Evolutionary conservation across 306 rosid species (phyloP), one percentile per base, ranked within the genome.

Genomic region (Myrica gale): DNA sequence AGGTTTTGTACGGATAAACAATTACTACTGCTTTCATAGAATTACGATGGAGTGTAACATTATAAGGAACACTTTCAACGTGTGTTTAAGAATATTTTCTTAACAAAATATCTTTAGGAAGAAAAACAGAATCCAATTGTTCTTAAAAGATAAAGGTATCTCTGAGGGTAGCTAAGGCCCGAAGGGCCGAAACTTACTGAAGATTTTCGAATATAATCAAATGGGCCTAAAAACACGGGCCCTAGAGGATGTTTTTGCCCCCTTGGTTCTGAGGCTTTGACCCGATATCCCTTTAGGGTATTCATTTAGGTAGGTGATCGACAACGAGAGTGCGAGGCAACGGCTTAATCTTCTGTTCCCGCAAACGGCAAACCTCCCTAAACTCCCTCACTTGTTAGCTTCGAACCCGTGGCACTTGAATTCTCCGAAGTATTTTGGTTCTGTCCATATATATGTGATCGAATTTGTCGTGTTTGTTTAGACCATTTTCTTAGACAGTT

Each of bases 401-500:
- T 23, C 8, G 66, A 60, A 26, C 39, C 10, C 65, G 37, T 21
- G 3, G 37, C 53, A 4, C 53, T 48, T 48, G 53, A n/a, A n/a
- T 56, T 56, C 9, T 56, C 62, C 62, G 2, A 7, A 5, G 37
- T 20, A 26, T 9, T 56, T 20, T 7, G 26, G 37, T 19, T 56
- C 62, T 13, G 9, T 32, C 2, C 67, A 32, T 23, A 21, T 11
- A 47, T 23, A 16, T 15, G 66, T 62, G 47, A 47, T 63, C 26
- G 69, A 39, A 46, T 12, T 48, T 17, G 57, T 21, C 57, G 23
- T 71, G 53, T 48, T 58, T 69, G 60, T 73, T 15, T 43, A 66
- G 71, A 58, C 15, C 73, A 61, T 56, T 15, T 46, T 57, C 75
- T 32, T 32, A 32, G 46, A 32, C 51, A 76, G 71, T 69, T 42